These are phyloP conservation scores for Hypoxylon sp. DNA, from an alignment of 2,329 filamentous ascomycete species.

Conservation along the genomic window DNA sequence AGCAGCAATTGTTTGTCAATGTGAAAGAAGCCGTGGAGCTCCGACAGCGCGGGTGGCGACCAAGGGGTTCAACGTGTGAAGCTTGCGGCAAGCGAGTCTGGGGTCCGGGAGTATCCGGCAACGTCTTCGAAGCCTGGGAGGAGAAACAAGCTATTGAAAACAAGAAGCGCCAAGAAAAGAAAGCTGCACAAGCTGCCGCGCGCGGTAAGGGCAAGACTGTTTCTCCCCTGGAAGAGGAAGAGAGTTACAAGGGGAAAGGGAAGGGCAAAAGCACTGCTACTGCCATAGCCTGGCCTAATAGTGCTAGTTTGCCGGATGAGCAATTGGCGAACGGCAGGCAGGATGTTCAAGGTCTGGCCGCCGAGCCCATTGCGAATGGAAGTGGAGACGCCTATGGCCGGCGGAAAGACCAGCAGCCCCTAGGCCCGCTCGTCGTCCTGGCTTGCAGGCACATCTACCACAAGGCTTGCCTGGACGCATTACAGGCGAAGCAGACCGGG, in stretches of 20 bases:
- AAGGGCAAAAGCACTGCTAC: conserved; percentile 67
- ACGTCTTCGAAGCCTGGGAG: conserved; percentile 87
- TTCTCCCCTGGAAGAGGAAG: conserved; percentile 39
- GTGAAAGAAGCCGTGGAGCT: conserved; percentile 80
- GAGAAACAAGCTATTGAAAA: conserved; percentile 65
- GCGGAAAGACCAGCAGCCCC: conserved; percentile 60
- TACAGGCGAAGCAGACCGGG: conserved; percentile 66
- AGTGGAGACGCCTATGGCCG: conserved; percentile 52
- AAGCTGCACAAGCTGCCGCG: conserved; percentile 49
- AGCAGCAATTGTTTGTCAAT: conserved; percentile 87
- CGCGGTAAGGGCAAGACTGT: conserved; percentile 54
- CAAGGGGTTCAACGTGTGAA: conserved; percentile 87
- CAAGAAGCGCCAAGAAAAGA: conserved; percentile 59
- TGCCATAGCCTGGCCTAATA: conserved; percentile 46
- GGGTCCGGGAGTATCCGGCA: conserved; percentile 85
- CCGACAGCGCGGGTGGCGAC: conserved; percentile 88
- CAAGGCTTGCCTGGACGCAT: conserved; percentile 74
- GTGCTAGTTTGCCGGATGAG: conserved; percentile 17
- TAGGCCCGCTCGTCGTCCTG: conserved; percentile 75
- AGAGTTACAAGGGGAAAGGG: conserved; percentile 56
- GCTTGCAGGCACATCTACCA: conserved; percentile 80
- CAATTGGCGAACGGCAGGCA: conserved; percentile 48
- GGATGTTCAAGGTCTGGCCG: conserved; percentile 54
- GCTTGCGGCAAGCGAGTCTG: conserved; percentile 85
- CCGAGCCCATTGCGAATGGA: conserved; percentile 31